Conservation (phyloP, 2,329 filamentous ascomycete species). For the Westerdykella ornata region DNA sequence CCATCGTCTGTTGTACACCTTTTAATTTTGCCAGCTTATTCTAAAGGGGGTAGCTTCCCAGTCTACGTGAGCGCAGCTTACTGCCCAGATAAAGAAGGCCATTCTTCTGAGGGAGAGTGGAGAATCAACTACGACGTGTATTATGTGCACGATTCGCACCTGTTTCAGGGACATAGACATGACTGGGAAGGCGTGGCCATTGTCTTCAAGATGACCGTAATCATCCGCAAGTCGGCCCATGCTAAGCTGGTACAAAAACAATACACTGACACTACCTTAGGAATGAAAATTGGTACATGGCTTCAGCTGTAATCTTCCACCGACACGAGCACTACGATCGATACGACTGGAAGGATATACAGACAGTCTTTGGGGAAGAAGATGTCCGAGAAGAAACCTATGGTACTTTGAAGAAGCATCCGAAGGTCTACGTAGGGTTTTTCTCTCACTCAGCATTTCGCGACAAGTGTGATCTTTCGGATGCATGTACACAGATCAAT, state of each 20-base stretch:
- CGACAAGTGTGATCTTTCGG: slow-evolving; percentile 1
- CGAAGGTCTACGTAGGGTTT: slow-evolving; percentile 3
- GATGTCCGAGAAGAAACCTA: neutral
- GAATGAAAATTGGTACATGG: slow-evolving; percentile 1
- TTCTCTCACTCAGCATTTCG: slow-evolving; percentile 1
- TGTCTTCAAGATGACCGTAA: slow-evolving; percentile 1
- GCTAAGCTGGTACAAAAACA: neutral
- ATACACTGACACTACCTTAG: neutral
- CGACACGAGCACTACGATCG: neutral
- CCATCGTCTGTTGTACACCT: neutral
- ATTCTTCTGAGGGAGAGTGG: neutral
- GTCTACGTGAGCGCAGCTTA: slow-evolving; percentile 1
- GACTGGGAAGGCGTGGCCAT: slow-evolving; percentile 2
- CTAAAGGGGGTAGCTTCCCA: neutral
- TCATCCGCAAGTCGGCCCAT: neutral
- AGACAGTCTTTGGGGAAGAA: neutral
- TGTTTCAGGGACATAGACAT: neutral
- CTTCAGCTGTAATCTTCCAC: slow-evolving; percentile 1
- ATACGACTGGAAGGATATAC: neutral
- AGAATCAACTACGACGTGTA: slow-evolving; percentile 2
- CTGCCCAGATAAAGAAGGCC: neutral
- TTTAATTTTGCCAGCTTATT: slow-evolving; percentile 1
- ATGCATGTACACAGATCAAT: neutral
- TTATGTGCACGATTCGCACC: slow-evolving; percentile 1
- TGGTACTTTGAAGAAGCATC: neutral